Evolutionary conservation across 1,284 basidiomycete species (phyloP), one percentile per base, ranked within the genome.

Genomic region (Rhodotorula mucilaginosa): DNA sequence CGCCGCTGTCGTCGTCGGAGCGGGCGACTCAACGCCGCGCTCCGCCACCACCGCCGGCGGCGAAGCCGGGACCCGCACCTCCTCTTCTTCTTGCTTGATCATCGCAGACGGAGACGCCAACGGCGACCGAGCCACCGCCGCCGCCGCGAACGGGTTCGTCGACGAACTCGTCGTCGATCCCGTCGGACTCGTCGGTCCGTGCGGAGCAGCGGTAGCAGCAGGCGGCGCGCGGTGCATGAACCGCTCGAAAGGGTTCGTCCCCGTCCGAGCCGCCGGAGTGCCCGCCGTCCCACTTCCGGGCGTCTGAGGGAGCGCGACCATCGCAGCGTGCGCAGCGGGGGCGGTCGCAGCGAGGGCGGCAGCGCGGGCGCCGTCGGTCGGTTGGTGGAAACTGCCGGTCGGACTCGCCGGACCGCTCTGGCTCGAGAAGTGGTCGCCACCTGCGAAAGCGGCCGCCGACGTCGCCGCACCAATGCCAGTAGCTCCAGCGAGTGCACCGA

Each of bases 201-300:
- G 13, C 72, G 63, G 23, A 72, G 71, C 46, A 76, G 71, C 12
- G 69, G 68, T 47, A 67, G 54, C 4, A 8, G 39, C 18, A 23
- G 39, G 39, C 44, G 58, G 34, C 13, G 44, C 44, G 15, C 54
- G 54, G 13, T n/a, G 21, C 6, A 84, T 83, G 61, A 95, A 82
- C 56, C 90, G 84, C 74, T 94, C 95, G 79, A 99, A 99, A 0
- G 96, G 96, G 80, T 99, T 99, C 78, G 89, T 96, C 15, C 54
- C 54, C 54, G 54, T 56, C 13, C 54, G 54, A 29, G 54, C 26
- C 12, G n/a, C 26, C 54, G 26, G 10, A 78, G 91, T 94, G 82
- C 90, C 89, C 58, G 81, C 79, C 16, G 83, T 84, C 51, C 79
- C 79, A 34, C 79, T 83, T 13, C 71, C 77, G 44, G 91, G 90